These are phyloP conservation scores for Azolla pinnata DNA, from an alignment of 75 land plant species.

Conservation along the genomic window DNA sequence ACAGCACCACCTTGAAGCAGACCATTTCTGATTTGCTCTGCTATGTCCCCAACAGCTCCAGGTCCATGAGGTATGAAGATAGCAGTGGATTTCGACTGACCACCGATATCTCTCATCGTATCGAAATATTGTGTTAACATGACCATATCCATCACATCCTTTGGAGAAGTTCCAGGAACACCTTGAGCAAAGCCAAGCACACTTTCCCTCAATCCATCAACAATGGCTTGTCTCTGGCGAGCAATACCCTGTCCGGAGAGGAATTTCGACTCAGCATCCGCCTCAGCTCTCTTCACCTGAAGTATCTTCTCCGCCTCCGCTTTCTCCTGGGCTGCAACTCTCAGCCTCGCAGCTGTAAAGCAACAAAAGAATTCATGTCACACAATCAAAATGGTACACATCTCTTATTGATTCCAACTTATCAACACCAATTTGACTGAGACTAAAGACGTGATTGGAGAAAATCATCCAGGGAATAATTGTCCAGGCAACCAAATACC, in stretches of 20 bases:
- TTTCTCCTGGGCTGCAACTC: constrained; percentile 68
- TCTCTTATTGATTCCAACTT: too few relatives aligned
- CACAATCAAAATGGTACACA: too few relatives aligned
- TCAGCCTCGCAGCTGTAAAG: constrained; percentile 52
- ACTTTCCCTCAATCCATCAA: constrained; percentile 85
- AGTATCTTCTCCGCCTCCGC: constrained; percentile 91
- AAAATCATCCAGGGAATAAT: too few relatives aligned
- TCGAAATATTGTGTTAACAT: constrained; percentile 88
- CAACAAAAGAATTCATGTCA: constrained; percentile 2
- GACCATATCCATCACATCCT: constrained; percentile 96
- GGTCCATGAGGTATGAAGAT: constrained; percentile 92
- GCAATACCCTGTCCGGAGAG: constrained; percentile 80
- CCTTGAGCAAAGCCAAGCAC: constrained; percentile 71
- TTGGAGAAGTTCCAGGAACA: constrained; percentile 83
- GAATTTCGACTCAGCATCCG: constrained; percentile 86
- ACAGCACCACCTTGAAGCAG: constrained; percentile 40
- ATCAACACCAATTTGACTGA: too few relatives aligned
- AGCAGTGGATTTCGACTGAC: constrained; percentile 53
- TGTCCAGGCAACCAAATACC: too few relatives aligned
- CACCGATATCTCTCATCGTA: constrained; percentile 88
- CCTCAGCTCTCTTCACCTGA: constrained; percentile 87
- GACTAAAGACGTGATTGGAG: too few relatives aligned
- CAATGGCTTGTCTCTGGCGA: constrained; percentile 87
- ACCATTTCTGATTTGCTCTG: constrained; percentile 77
- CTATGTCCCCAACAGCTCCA: constrained; percentile 81